These are phyloP conservation scores for Ustilago nuda DNA, from an alignment of 1,284 basidiomycete genomes.

Conservation along the genomic window DNA sequence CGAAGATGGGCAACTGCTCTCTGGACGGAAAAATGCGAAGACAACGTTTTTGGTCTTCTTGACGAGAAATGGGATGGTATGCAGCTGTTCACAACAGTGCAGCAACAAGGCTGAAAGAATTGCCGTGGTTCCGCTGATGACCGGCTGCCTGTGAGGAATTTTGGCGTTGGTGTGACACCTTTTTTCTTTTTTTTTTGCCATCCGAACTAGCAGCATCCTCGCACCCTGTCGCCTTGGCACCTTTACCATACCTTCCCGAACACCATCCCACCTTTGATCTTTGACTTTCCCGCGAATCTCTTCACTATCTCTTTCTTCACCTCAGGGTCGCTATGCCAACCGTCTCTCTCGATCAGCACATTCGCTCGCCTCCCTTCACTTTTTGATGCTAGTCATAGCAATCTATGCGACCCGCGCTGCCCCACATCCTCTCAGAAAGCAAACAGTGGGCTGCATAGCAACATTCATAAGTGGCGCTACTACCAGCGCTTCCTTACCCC, in stretches of 20 bases:
- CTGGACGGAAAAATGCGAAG: too few species aligned
- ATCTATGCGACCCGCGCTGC: neutral
- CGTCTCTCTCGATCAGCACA: neutral
- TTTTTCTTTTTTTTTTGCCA: neutral
- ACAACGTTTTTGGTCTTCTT: neutral
- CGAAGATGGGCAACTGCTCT: too few species aligned
- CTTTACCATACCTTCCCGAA: neutral
- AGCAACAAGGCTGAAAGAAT: neutral
- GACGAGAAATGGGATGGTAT: neutral
- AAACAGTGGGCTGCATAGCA: neutral
- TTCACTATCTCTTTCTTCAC: neutral
- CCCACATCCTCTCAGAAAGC: neutral
- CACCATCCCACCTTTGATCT: neutral
- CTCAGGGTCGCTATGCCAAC: neutral
- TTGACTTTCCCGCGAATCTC: neutral
- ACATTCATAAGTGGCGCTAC: neutral
- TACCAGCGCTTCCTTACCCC: neutral
- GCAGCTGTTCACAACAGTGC: conserved; percentile 1
- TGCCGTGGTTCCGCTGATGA: neutral
- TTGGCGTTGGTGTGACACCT: too few species aligned
- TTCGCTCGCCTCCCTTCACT: neutral
- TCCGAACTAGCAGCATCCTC: neutral
- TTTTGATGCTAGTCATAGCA: neutral
- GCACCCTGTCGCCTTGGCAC: neutral
- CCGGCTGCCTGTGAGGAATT: too few species aligned